Evolutionary conservation across 805 yeast species (phyloP), one percentile per base, ranked within the genome.

Genomic region (Cyberlindnera bimundalis): DNA sequence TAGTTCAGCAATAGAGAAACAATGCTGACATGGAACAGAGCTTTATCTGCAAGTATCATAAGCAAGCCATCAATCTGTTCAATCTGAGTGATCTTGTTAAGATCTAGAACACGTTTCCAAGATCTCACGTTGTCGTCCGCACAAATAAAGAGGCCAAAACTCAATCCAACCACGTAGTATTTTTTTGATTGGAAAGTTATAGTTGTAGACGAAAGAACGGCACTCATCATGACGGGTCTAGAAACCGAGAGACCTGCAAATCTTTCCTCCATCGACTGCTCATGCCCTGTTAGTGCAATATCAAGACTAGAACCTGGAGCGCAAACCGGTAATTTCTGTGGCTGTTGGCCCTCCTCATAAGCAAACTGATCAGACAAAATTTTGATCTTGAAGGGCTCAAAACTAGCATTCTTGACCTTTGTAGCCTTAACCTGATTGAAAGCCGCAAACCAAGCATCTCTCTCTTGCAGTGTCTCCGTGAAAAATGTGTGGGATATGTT

Each of bases 291-390:
- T 53, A 57, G 63, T 26, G 62, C 76, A 43, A 29, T 53, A 52
- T 73, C 73, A 26, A 79, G 59, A 6, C 76, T 80, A 19, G 81
- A 81, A 14, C 71, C 67, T 16, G 70, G 65, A 0, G 77, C 71
- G 39, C 75, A 68, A 1, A 76, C 58, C 5, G 81, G 84, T 29
- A 83, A 39, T 52, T 73, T 79, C 3, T 58, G 57, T 1, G 79
- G 70, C 16, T 71, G 66, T 29, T 70, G 74, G 7, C 69, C 63
- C 3, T 68, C 73, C n/a, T 78, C 83, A 58, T 81, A 84, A 2
- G 79, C 81, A 61, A 85, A 86, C 19, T 73, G 67, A 50, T 79
- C 83, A 6, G 82, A 66, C 6, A 86, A 54, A 6, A 76, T 68
- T 26, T 66, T 62, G 29, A 84, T 54, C 9, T 66, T 54, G 55